Base-by-base conservation (phyloP, 2,329 filamentous ascomycete species). In the Colletotrichum paranaense region DNA sequence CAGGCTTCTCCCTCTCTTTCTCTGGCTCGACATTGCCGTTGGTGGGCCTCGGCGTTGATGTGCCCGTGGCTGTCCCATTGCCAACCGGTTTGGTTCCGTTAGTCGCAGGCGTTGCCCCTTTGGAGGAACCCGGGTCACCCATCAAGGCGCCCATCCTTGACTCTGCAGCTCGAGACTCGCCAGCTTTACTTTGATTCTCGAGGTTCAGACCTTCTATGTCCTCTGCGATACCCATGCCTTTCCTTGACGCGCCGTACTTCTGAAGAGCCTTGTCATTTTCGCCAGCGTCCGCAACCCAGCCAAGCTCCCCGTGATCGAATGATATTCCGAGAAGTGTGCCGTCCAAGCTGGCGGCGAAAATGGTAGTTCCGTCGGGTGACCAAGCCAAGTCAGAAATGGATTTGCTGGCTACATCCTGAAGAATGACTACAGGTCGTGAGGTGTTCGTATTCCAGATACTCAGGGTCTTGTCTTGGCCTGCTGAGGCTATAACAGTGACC, bases 401-500 rank as follows among this genome's bases (percentile, higher is more conserved):
- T 81, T 99, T 99, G 55, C 91, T 91, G 22, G 94, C 92, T 72
- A 99, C 83, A 78, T 98, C 96, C 80, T 98, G 95, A 11, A 95
- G 88, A 65, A 98, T 95, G 24, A 98, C 92, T 24, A 98, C 92
- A 0, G 97, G 97, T 26, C 97, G 88, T 0, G 97, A 95, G 28
- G 94, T 97, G 79, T 95, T 98, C 1, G 97, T 99, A 78, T 98
- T 98, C 97, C 97, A 99, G 49, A 99, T 93, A 79, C 95, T 98
- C 55, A 99, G 84, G 2, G 95, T 97, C 83, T 98, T 98, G 81
- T 99, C 97, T 79, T 98, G 97, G 3, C 97, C 97, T 6, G 96
- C 97, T 75, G 96, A 98, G 9, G 97, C 97, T 77, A 99, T 97
- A 0, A 99, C 96, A 0, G 96, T 98, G 4, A 98, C 95, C 19